These are phyloP conservation scores for Sporothrix phasma DNA, from an alignment of 2,329 filamentous ascomycete species.

Conservation along the genomic window DNA sequence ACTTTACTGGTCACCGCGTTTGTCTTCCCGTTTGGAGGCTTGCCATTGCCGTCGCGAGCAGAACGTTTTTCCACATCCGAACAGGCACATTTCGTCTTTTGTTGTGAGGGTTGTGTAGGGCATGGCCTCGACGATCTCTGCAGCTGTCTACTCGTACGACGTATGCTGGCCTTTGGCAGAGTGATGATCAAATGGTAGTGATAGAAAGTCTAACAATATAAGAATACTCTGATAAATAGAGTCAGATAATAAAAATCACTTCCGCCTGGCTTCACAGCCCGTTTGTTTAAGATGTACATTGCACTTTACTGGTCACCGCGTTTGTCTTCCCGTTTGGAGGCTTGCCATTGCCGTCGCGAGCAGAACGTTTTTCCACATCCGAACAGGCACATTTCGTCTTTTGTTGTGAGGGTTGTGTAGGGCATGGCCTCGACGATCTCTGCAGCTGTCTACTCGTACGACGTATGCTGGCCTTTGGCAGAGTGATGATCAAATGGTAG, in stretches of 20 bases:
- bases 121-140: background rate
- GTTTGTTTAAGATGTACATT: too few species aligned
- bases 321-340: background rate
- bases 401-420: background rate
- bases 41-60: background rate
- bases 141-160: too few species aligned
- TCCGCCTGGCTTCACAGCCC: too few species aligned
- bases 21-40: background rate
- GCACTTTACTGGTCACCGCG: background rate
- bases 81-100: background rate
- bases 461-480: too few species aligned
- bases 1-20: background rate
- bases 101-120: background rate
- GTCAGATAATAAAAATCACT: too few species aligned
- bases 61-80: background rate
- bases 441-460: background rate
- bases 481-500: too few species aligned
- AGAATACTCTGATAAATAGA: too few species aligned
- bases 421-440: background rate
- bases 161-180: too few species aligned
- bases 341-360: background rate
- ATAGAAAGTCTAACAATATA: too few species aligned
- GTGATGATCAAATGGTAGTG: too few species aligned
- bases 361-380: background rate
- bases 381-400: background rate